phyloP scores from a whole-genome alignment of 2,329 filamentous ascomycete genomes.

The Xylariaceae sp. region DNA sequence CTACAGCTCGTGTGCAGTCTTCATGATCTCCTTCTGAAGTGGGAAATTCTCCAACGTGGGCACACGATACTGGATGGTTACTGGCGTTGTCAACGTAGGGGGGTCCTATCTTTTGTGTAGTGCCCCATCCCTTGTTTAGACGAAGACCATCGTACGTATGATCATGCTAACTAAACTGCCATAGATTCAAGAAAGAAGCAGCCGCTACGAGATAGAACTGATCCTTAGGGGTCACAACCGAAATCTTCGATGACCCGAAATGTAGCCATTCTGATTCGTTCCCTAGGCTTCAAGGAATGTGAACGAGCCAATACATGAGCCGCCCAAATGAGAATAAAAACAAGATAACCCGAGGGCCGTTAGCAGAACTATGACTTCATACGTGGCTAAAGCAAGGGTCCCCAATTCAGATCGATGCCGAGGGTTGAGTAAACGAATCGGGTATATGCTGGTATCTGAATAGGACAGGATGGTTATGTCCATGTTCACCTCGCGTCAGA shows the following conservation, averaged over 20 bases:
- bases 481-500: background rate
- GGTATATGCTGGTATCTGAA: background rate
- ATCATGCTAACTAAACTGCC: background rate
- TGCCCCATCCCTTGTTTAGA: background rate
- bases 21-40: slow-evolving; percentile 9
- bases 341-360: too few relatives aligned
- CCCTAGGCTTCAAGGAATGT: background rate
- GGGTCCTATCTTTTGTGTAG: background rate
- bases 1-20: slow-evolving; percentile 2
- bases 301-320: too few relatives aligned
- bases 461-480: background rate
- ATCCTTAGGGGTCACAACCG: slow-evolving; percentile 3
- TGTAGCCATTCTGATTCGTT: slow-evolving; percentile 3
- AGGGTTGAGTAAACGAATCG: background rate
- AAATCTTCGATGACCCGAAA: background rate
- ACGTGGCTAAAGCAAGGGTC: background rate
- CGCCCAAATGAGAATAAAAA: too few relatives aligned
- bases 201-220: slow-evolving; percentile 1
- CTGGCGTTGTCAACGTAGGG: slow-evolving; percentile 1
- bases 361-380: background rate
- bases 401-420: background rate
- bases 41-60: slow-evolving; percentile 13
- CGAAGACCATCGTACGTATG: background rate
- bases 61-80: slow-evolving; percentile 3
- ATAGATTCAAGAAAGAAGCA: background rate